Evolutionary conservation across 805 yeast species (phyloP), one percentile per base, ranked within the genome.

Genomic region (Wickerhamiella sergipiensis): DNA sequence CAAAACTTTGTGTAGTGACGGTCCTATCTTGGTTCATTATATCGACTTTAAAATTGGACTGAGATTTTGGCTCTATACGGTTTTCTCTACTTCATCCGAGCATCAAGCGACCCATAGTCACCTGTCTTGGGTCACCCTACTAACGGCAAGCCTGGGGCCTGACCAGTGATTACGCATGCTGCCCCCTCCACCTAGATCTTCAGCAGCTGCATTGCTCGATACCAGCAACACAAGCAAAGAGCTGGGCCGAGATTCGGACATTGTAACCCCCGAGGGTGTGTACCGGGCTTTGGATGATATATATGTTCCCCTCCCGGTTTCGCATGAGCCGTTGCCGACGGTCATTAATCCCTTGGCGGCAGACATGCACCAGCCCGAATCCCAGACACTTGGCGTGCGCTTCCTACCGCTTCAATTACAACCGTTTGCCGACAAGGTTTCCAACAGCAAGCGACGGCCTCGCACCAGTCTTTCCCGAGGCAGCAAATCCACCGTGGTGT

Each of bases 321-420:
- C 66, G 6, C 68, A 65, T 47, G 67, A 66, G 47, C 62, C 65
- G 6, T 65, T 64, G 8, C 61, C 62, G 18, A 50, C 58, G 45
- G 59, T 61, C 13, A 58, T 65, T 45, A 66, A 66, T 50, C 69
- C 69, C 12, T 54, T 66, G 50, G 62, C 67, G 1, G 66, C 69
- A 7, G 59, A 62, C 21, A 56, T 57, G 21, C 53, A 49, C 47
- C 58, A 26, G 42, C 67, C 60, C 48, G 54, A 51, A 46, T 54
- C 56, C 31, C 56, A 54, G 40, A 59, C 61, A 8, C 45, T 53
- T 21, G 63, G 64, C 8, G 56, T 55, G 17, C 53, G 43, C 24
- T 33, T 48, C 24, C 19, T 26, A 9, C 17, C 23, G 17, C 17
- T 45, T 9, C 38, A 17, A 26, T 17, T 19, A 7, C 24, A 17